Base-by-base conservation (phyloP, 1,284 basidiomycete genomes). In the Boletellus sp. region DNA sequence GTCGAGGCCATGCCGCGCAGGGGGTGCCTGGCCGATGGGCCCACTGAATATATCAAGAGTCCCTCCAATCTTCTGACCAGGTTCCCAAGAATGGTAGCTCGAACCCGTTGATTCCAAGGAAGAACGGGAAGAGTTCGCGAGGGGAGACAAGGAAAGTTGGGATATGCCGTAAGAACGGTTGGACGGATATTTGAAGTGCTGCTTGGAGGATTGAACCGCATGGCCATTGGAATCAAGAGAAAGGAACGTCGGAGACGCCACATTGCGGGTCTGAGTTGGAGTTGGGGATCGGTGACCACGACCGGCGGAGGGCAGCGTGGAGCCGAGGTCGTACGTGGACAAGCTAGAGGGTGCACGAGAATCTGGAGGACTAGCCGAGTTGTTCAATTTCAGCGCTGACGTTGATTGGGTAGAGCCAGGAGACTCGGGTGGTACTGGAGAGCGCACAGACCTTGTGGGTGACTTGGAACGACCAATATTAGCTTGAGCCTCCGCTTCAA, bases 51-150 rank as follows among this genome's bases (percentile, higher is more conserved):
- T 57, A 35, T 70, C 73, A 39, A 77, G 65, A 41, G 71, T 61
- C 21, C 73, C 71, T 52, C 82, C 78, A 50, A 76, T 75, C 53
- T 70, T 72, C 50, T 80, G 66, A 47, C 67, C 78, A 23, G 71
- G 80, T 43, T 87, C 84, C 76, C 77, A 82, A 4, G 87, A 87
- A 61, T 90, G 87, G 63, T 87, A 91, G 63, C 87, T 90, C 3
- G 88, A 91, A 10, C 87, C 87, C 26, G 73, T 76, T 11, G 86
- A 89, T 49, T 82, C 84, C 20, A 91, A 67, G 6, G 88, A 91
- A 9, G 85, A 85, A 22, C 81, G 76, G 23, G 88, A 90, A 10
- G 84, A 85, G 53, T 82, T 88, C 19, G 74, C 76, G 21, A 84
- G 68, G 4, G 84, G 81, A 30, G 81, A 80, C 45, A 89, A 76